Base-by-base conservation (phyloP, 202 grass and related monocot species). In the Zizania palustris region DNA sequence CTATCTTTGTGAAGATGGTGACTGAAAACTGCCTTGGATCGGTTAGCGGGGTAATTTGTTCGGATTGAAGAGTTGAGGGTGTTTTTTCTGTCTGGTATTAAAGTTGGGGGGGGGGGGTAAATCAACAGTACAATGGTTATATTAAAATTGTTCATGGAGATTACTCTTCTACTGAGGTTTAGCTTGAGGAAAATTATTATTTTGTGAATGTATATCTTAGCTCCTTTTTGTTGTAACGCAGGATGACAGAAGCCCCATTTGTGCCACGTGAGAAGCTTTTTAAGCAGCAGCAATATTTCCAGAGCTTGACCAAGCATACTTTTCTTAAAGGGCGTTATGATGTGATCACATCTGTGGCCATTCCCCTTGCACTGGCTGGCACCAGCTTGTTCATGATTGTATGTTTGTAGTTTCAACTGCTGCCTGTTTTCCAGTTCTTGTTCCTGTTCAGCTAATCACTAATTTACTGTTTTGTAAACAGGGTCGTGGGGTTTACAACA, bases 401-500 rank as follows among this genome's bases (percentile, higher is more conserved):
- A 82, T 85, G 92, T 65, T 78, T 15, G 2, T 15, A 74, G 20
- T 78, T 85, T 59, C 28, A 71, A 8, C 42, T 80, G 4, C n/a
- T 42, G 39, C 41, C 22, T 6, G 18, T 63, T 56, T 28, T 7
- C 11, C 55, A 42, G 15, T 72, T 57, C 5, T 74, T 67, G 4
- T 39, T 66, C 63, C 8, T 0, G 3, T 18, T 65, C 12, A 77
- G 41, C 7, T 21, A 65, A 9, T 88, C 59, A 38, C 21, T 37
- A 73, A 3, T 53, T 58, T 72, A 39, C 22, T 67, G 10, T 57
- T 60, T 39, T 10, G 1, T 69, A 54, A 80, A 38, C 79, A 95
- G 86, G 88, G 83, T 21, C 86, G 83, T 82, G 88, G 88, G 45
- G 81, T 91, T 46, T 95, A 91, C 65, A 91, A 91, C 77, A 91